phyloP scores from a whole-genome alignment of 2,329 filamentous ascomycete species.

The Pseudogymnoascus verrucosus region DNA sequence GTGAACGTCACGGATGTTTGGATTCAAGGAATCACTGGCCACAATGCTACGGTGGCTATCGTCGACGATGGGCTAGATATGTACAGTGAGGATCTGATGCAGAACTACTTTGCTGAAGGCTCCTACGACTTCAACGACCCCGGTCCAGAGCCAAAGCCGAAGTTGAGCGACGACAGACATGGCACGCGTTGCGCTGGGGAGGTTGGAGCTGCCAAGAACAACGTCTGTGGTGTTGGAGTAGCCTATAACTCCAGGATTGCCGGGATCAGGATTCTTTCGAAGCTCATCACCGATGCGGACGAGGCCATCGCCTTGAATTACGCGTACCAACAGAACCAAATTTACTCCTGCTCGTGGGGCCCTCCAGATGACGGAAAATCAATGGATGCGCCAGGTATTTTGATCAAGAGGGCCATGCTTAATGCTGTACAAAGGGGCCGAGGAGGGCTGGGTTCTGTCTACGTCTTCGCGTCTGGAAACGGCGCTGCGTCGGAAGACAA shows the following conservation, averaged over 20 bases:
- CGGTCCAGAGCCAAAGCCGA: conserved; percentile 67
- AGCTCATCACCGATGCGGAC: conserved; percentile 82
- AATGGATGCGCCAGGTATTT: conserved; percentile 86
- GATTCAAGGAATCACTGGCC: conserved; percentile 82
- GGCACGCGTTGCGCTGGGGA: conserved; percentile 94
- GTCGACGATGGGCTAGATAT: conserved; percentile 96
- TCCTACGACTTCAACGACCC: conserved; percentile 97
- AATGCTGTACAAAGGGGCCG: conserved; percentile 87
- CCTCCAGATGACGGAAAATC: conserved; percentile 86
- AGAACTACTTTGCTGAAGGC: conserved; percentile 87
- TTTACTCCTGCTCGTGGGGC: conserved; percentile 98
- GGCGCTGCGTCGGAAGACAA: conserved; percentile 83
- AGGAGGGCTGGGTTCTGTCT: conserved; percentile 76
- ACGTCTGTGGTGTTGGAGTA: conserved; percentile 91
- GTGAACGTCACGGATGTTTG: conserved; percentile 94
- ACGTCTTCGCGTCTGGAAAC: conserved; percentile 94
- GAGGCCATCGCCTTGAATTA: conserved; percentile 92
- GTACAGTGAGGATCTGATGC: conserved; percentile 84
- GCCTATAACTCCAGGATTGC: conserved; percentile 88
- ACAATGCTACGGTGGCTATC: conserved; percentile 83
- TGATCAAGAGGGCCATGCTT: conserved; percentile 85
- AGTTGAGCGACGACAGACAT: conserved; percentile 78
- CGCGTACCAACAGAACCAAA: conserved; percentile 82
- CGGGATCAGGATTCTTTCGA: conserved; percentile 86
- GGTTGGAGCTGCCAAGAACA: conserved; percentile 82